phyloP scores from a whole-genome alignment of 345 rosid species.

The Rubroshorea leprosula region DNA sequence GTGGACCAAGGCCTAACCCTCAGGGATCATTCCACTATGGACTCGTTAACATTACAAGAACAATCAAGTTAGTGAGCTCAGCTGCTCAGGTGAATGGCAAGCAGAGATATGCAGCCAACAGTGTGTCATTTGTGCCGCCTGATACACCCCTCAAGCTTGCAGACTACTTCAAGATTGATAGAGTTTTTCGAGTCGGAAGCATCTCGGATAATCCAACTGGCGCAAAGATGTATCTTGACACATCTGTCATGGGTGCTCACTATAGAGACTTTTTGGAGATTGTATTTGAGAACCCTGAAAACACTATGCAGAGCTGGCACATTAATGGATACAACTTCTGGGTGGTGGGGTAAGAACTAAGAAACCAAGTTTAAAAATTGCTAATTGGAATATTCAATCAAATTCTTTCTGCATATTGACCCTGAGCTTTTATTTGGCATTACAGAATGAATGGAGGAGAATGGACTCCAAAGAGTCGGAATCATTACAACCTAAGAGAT shows the following conservation, averaged over 20 bases:
- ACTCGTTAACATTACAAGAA: constrained; percentile 45
- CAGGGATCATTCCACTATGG: constrained; percentile 96
- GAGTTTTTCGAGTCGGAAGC: constrained; percentile 60
- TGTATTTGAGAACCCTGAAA: constrained; percentile 70
- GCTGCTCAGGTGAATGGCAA: constrained; percentile 50
- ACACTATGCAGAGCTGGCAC: constrained; percentile 75
- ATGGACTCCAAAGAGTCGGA: constrained; percentile 59
- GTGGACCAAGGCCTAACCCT: constrained; percentile 94
- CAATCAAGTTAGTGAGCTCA: constrained; percentile 56
- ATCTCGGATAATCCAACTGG: constrained; percentile 45
- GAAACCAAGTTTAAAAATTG: neutral
- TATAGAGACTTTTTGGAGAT: constrained; percentile 61
- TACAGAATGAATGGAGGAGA: constrained; percentile 72
- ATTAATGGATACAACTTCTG: constrained; percentile 73
- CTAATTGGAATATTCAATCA: too few species aligned
- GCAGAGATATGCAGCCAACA: constrained; percentile 78
- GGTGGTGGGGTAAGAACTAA: constrained; percentile 73
- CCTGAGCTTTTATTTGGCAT: neutral
- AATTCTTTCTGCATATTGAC: too few species aligned
- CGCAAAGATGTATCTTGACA: constrained; percentile 41
- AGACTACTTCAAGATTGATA: constrained; percentile 66
- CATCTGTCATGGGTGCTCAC: constrained; percentile 72
- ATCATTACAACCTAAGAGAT: constrained; percentile 66
- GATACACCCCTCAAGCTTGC: constrained; percentile 85
- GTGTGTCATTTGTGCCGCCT: constrained; percentile 59